Base-by-base conservation (phyloP, 306 rosid species). In the Cucurbita ficifolia region DNA sequence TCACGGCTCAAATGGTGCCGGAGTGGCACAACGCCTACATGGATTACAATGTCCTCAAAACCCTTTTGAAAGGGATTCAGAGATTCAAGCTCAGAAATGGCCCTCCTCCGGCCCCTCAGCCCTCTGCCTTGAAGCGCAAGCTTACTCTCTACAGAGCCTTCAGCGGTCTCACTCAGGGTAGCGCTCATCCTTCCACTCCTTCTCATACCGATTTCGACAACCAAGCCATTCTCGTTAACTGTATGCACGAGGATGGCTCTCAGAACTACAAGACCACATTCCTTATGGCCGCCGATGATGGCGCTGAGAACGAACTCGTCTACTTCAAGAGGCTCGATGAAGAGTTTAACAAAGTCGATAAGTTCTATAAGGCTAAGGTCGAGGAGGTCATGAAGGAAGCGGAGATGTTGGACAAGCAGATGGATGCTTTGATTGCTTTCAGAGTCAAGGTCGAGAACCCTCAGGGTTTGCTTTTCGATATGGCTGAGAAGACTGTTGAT, bases 21-120 rank as follows among this genome's bases (percentile, higher is more conserved):
- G 96, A 90, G 75, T 90, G 96, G 96, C 84, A 82, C 18, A 82
- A 79, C 52, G 96, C 96, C 8, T 90, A 90, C 89, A 86, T 86
- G 89, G 77, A 88, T 40, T 90, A 88, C 62, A 61, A 60, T 55
- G 39, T 70, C 59, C 76, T 88, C 0, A 90, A 88, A 40, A 18
- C 89, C 63, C 75, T 87, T 60, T 24, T 90, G 77, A 88, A 90
- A 50, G 81, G 82, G 0, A 78, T 88, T 19, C 86, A 77, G 10
- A 35, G 35, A 12, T 58, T 42, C 72, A 78, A 39, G 77, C 81
- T 53, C 3, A 81, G 70, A 58, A 53, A 61, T 16, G 72, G 16
- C 46, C 81, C 75, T 29, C 49, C 62, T 7, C 78, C 75, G n/a
- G 73, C 77, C 1, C 65, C 43, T 73, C 83, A 24, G 8, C 52